These are phyloP conservation scores for Suhomyces prunicola DNA, from an alignment of 805 yeast genomes.

Conservation along the genomic window DNA sequence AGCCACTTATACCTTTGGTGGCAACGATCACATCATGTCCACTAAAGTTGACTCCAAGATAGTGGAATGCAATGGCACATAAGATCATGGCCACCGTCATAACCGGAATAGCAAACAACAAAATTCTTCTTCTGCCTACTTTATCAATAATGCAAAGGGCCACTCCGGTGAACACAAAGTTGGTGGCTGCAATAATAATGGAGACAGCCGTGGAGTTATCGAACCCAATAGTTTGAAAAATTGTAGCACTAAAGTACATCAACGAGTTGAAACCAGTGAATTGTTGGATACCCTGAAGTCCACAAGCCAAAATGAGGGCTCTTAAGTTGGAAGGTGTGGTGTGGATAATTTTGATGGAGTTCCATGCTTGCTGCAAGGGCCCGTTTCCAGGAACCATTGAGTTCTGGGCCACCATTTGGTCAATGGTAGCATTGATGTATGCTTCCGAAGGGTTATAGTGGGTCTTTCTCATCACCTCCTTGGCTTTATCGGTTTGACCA, in stretches of 20 bases:
- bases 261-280: conserved; percentile 95
- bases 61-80: conserved; percentile 91
- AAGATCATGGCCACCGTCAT: conserved; percentile 75
- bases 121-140: conserved; percentile 82
- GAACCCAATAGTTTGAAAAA: conserved; percentile 89
- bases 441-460: conserved; percentile 63
- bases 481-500: conserved; percentile 64
- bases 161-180: conserved; percentile 79
- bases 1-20: conserved; percentile 57
- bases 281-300: conserved; percentile 94
- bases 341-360: conserved; percentile 62
- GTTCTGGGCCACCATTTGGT: conserved; percentile 54
- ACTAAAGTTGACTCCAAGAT: conserved; percentile 60
- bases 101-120: conserved; percentile 78
- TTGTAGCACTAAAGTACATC: conserved; percentile 92
- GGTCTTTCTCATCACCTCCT: conserved; percentile 57
- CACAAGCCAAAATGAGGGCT: conserved; percentile 87
- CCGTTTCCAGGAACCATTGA: conserved; percentile 40
- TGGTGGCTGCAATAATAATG: conserved; percentile 89
- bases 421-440: conserved; percentile 62
- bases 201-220: conserved; percentile 91
- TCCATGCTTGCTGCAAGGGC: conserved; percentile 51
- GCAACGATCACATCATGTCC: conserved; percentile 32
- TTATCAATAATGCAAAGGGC: conserved; percentile 86
- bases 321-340: conserved; percentile 75